Conservation (phyloP, 805 yeast species). For the Lipomyces mesembrius region DNA sequence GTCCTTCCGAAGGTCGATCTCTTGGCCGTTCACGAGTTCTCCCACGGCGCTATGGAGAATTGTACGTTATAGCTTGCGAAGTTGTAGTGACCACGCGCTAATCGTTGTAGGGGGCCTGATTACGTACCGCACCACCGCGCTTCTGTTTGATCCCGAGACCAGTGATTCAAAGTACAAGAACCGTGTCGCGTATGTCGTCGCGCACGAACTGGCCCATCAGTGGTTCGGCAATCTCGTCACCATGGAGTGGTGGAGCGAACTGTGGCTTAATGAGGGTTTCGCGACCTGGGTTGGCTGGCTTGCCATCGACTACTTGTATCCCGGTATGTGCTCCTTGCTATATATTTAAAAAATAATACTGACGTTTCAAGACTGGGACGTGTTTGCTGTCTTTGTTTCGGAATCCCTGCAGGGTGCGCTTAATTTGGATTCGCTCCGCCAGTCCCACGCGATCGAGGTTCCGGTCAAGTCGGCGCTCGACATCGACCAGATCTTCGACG, state of each 20-base stretch:
- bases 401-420: conserved; percentile 76
- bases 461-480: conserved; percentile 79
- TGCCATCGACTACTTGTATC: conserved; percentile 73
- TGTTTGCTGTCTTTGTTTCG: conserved; percentile 77
- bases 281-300: conserved; percentile 93
- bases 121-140: conserved; percentile 77
- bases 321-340: conserved; percentile 41
- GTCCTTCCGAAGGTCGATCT: conserved; percentile 81
- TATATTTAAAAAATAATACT: too few relatives aligned
- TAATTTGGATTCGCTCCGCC: conserved; percentile 70
- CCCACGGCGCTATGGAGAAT: conserved; percentile 91
- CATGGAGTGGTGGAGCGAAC: conserved; percentile 92
- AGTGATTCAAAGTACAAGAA: conserved; percentile 66
- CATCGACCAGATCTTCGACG: conserved; percentile 83
- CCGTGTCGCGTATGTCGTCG: conserved; percentile 83
- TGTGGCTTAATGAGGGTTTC: conserved; percentile 87
- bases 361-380: conserved; percentile 65
- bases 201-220: conserved; percentile 89
- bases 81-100: not conserved
- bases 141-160: conserved; percentile 68
- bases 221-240: conserved; percentile 92
- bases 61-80: conserved; percentile 47
- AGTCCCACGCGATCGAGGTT: conserved; percentile 85
- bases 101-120: conserved; percentile 56
- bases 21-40: conserved; percentile 81